A percentile compares a stretch with the other conserved stretches of the same genome.
These are phyloP conservation scores for Solanum hybrid DNA, from an alignment of 305 asterid genomes.

Conservation along the genomic window DNA sequence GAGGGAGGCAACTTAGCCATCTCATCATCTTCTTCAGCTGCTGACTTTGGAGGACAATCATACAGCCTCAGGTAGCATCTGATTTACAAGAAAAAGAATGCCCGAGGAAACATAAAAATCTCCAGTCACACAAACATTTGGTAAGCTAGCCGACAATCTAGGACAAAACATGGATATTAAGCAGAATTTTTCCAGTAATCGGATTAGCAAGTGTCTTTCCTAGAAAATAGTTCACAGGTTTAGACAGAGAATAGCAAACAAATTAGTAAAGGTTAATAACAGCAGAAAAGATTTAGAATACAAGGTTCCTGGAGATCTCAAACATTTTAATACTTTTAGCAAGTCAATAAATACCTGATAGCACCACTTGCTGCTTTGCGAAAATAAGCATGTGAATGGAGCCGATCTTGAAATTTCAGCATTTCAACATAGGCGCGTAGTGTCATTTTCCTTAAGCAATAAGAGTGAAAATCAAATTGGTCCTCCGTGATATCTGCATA, in stretches of 20 bases:
- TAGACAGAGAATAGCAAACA: neutral
- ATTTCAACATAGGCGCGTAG: constrained; percentile 86
- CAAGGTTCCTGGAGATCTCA: neutral
- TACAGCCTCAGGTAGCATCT: constrained; percentile 92
- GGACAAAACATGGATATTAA: neutral
- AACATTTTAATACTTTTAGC: neutral
- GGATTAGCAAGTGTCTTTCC: neutral
- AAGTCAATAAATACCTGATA: constrained; percentile 39
- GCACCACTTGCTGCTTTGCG: constrained; percentile 92
- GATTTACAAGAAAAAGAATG: constrained; percentile 10
- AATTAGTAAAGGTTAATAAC: neutral
- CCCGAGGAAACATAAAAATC: neutral
- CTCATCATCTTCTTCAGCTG: constrained; percentile 81
- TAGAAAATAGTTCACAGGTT: neutral
- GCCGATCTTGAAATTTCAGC: constrained; percentile 90
- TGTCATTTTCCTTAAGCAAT: constrained; percentile 97
- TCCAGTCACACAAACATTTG: neutral
- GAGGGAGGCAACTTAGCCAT: constrained; percentile 78
- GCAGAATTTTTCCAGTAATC: neutral
- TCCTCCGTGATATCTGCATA: constrained; percentile 94
- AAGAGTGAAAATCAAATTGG: constrained; percentile 97
- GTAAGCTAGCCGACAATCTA: constrained; percentile 1
- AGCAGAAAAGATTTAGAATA: neutral
- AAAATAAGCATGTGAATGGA: constrained; percentile 87
- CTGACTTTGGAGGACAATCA: constrained; percentile 82